Percentiles rank a stretch among this genome's conserved stretches.
These are phyloP conservation scores for Geotrichum carabidarum DNA, from an alignment of 1,139 yeast species.

Conservation along the genomic window DNA sequence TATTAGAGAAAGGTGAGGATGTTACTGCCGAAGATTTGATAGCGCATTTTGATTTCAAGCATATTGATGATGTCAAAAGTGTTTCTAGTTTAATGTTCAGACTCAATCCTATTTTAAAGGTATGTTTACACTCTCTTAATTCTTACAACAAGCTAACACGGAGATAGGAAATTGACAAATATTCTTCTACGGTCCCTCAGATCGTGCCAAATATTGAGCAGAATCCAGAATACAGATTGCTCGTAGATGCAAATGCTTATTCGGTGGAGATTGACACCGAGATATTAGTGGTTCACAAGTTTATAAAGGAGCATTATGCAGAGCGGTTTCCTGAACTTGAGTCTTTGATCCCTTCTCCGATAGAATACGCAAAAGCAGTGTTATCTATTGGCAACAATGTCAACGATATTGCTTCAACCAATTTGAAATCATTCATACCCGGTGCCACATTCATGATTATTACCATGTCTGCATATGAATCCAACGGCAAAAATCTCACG, in stretches of 20 bases:
- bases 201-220: conserved; percentile 34
- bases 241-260: conserved; percentile 53
- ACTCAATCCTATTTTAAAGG: conserved; percentile 30
- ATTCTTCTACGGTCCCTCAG: background rate
- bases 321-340: conserved; percentile 69
- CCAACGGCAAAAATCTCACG: conserved; percentile 37
- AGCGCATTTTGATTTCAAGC: conserved; percentile 22
- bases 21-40: conserved; percentile 26
- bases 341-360: conserved; percentile 56
- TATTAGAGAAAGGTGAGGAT: conserved; percentile 21
- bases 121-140: conserved; percentile 3
- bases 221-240: conserved; percentile 46
- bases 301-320: conserved; percentile 51
- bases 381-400: conserved; percentile 50
- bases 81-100: conserved; percentile 28
- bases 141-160: background rate
- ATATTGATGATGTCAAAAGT: conserved; percentile 20
- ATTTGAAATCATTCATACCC: conserved; percentile 44
- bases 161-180: background rate
- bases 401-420: conserved; percentile 26
- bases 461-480: conserved; percentile 63
- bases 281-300: conserved; percentile 47
- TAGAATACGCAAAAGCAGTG: conserved; percentile 58
- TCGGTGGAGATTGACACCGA: conserved; percentile 56
- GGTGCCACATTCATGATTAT: conserved; percentile 68